A percentile compares a stretch with the other conserved stretches of the same genome.
Evolutionary conservation across 2,329 filamentous ascomycete species (phyloP).

Genomic region (Trichothecium sympodiale): DNA sequence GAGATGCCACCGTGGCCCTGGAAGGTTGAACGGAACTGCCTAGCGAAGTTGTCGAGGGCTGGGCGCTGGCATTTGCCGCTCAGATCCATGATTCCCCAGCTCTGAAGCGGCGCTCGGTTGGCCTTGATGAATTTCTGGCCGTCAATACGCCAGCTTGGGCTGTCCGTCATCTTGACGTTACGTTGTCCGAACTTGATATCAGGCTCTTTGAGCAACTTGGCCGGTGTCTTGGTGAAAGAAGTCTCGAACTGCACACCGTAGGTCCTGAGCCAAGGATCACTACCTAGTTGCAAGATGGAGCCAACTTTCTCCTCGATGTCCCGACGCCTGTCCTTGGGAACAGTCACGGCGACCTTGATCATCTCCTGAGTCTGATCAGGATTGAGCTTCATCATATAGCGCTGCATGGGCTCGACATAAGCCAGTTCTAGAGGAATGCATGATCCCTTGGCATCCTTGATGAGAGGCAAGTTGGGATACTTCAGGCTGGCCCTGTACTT

Average conservation of each 20-base stretch:
- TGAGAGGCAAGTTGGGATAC: slow-evolving; percentile 39
- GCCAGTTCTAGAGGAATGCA: slow-evolving; percentile 54
- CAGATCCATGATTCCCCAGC: slow-evolving; percentile 67
- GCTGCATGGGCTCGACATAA: slow-evolving; percentile 39
- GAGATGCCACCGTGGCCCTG: slow-evolving; percentile 38
- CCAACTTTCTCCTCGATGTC: slow-evolving; percentile 44
- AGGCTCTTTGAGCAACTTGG: slow-evolving; percentile 60
- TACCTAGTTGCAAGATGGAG: slow-evolving; percentile 52
- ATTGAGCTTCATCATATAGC: slow-evolving; percentile 52
- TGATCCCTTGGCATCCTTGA: slow-evolving; percentile 43
- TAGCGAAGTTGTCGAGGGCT: slow-evolving; percentile 18
- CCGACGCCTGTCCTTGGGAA: slow-evolving; percentile 54
- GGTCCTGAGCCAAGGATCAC: slow-evolving; percentile 58
- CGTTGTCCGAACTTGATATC: slow-evolving; percentile 58
- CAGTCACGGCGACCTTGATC: slow-evolving; percentile 87
- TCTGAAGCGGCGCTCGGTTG: slow-evolving; percentile 51
- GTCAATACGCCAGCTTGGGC: slow-evolving; percentile 74
- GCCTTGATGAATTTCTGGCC: slow-evolving; percentile 61
- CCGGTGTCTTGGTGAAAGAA: slow-evolving; percentile 55
- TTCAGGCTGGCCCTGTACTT: slow-evolving; percentile 41
- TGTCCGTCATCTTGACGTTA: slow-evolving; percentile 40
- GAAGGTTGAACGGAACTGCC: slow-evolving; percentile 34
- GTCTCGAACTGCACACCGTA: slow-evolving; percentile 64
- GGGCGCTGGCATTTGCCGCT: slow-evolving; percentile 37
- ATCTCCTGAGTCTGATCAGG: slow-evolving; percentile 62